phyloP scores from a whole-genome alignment of 2,329 filamentous ascomycete species.

The Claviceps paspali region DNA sequence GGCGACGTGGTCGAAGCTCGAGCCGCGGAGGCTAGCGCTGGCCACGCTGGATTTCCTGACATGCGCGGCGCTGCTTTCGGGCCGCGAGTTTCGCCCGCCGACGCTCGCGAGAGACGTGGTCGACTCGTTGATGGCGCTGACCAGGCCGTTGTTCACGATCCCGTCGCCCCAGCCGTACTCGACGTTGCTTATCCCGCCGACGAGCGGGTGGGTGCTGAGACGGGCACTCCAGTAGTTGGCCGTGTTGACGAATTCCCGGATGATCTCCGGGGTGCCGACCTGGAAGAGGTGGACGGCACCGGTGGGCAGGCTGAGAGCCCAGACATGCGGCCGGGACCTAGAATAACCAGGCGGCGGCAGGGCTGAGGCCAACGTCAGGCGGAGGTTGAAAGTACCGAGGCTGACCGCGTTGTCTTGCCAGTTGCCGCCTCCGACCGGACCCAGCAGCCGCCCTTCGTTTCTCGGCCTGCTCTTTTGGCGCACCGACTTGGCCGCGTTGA shows the following conservation, averaged over 20 bases:
- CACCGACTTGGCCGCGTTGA: conserved; percentile 65
- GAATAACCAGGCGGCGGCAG: conserved; percentile 88
- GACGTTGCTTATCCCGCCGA: conserved; percentile 88
- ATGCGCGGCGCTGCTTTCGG: conserved; percentile 34
- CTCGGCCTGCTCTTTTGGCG: conserved; percentile 48
- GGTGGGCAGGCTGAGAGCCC: conserved; percentile 80
- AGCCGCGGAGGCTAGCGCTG: conserved; percentile 35
- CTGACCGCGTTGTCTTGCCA: conserved; percentile 96
- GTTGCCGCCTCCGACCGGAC: conserved; percentile 82
- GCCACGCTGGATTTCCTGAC: conserved; percentile 28
- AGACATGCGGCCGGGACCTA: conserved; percentile 77
- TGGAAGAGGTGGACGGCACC: conserved; percentile 98
- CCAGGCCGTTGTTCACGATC: conserved; percentile 50
- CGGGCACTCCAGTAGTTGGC: conserved; percentile 97
- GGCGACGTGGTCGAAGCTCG: conserved; percentile 45
- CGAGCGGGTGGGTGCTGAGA: conserved; percentile 80
- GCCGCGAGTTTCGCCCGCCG: conserved; percentile 27
- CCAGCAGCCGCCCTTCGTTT: conserved; percentile 32
- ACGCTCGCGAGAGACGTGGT: conserved; percentile 15
- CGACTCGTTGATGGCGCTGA: conserved; percentile 36
- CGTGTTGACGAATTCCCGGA: conserved; percentile 83
- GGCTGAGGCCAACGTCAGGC: conserved; percentile 81
- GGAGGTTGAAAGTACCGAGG: conserved; percentile 71
- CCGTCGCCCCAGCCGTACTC: conserved; percentile 93
- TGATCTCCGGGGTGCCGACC: conserved; percentile 86